Conservation (phyloP, 2,329 filamentous ascomycete species). For the Fusarium ramigenum region DNA sequence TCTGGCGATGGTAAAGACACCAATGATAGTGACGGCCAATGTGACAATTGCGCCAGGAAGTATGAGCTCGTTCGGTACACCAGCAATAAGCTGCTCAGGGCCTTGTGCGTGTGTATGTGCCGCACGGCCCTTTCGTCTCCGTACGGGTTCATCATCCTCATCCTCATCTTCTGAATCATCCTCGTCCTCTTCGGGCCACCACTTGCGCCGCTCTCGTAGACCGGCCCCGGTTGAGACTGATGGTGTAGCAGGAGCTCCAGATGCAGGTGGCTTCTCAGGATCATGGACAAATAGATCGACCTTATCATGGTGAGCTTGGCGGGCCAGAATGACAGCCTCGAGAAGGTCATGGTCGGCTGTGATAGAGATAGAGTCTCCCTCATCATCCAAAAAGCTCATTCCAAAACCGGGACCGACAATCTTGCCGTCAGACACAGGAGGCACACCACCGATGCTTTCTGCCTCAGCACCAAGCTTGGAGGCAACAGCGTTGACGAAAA, state of each 20-base stretch:
- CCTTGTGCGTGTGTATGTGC: slow-evolving; percentile 60
- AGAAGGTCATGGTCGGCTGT: slow-evolving; percentile 93
- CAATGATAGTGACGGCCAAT: slow-evolving; percentile 92
- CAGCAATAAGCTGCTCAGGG: slow-evolving; percentile 83
- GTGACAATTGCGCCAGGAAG: slow-evolving; percentile 94
- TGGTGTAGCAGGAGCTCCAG: slow-evolving; percentile 59
- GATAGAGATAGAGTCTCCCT: slow-evolving; percentile 95
- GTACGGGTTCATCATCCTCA: slow-evolving; percentile 61
- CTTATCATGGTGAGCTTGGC: slow-evolving; percentile 83
- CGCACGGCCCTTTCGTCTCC: slow-evolving; percentile 53
- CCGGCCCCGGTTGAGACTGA: slow-evolving; percentile 58
- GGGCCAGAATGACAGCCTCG: slow-evolving; percentile 87
- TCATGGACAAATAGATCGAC: slow-evolving; percentile 98
- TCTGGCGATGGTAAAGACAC: slow-evolving; percentile 89
- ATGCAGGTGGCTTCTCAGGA: slow-evolving; percentile 85
- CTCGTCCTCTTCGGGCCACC: slow-evolving; percentile 66
- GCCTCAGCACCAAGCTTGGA: slow-evolving; percentile 87
- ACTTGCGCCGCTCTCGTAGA: slow-evolving; percentile 63
- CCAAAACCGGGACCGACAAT: slow-evolving; percentile 84
- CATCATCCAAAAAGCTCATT: slow-evolving; percentile 94
- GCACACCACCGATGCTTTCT: slow-evolving; percentile 83
- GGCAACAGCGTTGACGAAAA: slow-evolving; percentile 80
- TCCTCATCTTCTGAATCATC: slow-evolving; percentile 63
- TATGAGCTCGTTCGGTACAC: slow-evolving; percentile 92
- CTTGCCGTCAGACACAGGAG: slow-evolving; percentile 80